Evolutionary conservation across 2,329 filamentous ascomycete genomes (phyloP).

Genomic region (Leptographium radiaticola): DNA sequence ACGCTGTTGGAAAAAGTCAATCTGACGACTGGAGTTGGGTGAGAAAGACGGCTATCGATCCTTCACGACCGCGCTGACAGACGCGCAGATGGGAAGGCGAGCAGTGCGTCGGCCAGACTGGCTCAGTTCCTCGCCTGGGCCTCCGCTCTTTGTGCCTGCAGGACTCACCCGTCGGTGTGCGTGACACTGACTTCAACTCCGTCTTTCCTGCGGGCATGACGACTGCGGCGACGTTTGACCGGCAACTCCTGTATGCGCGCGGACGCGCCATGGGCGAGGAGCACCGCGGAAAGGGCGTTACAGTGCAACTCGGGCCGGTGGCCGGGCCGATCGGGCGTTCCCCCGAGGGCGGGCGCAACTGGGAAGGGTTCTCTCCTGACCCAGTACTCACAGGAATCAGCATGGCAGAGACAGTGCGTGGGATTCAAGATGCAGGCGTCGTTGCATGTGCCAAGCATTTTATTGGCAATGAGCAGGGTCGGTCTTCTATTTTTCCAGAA

Average conservation of each 20-base stretch:
- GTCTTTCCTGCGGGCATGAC: slow-evolving; percentile 71
- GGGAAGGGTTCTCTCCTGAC: slow-evolving; percentile 61
- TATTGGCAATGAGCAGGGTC: slow-evolving; percentile 53
- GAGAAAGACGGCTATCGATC: slow-evolving; percentile 18
- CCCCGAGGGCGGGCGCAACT: slow-evolving; percentile 57
- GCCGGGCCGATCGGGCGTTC: slow-evolving; percentile 58
- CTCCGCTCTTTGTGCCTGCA: slow-evolving; percentile 71
- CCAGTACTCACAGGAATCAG: slow-evolving; percentile 60
- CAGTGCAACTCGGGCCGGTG: slow-evolving; percentile 61
- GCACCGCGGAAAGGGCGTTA: slow-evolving; percentile 58
- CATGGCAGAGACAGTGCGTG: slow-evolving; percentile 61
- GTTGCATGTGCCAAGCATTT: slow-evolving; percentile 69
- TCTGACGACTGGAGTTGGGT: slow-evolving; percentile 81
- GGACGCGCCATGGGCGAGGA: slow-evolving; percentile 62
- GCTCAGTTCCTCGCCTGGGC: slow-evolving; percentile 55
- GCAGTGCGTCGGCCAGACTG: slow-evolving; percentile 64
- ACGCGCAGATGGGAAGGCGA: slow-evolving; percentile 48
- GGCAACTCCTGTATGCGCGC: slow-evolving; percentile 54
- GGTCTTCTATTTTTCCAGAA: slow-evolving; percentile 4
- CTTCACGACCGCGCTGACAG: neutral
- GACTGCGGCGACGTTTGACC: slow-evolving; percentile 72
- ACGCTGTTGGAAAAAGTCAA: slow-evolving; percentile 88
- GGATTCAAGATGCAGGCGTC: slow-evolving; percentile 67
- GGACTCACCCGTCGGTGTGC: slow-evolving; percentile 71
- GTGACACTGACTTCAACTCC: slow-evolving; percentile 65